Evolutionary conservation across 306 rosid genomes (phyloP), one percentile per base, ranked within the genome.

Genomic region (Myrica gale): DNA sequence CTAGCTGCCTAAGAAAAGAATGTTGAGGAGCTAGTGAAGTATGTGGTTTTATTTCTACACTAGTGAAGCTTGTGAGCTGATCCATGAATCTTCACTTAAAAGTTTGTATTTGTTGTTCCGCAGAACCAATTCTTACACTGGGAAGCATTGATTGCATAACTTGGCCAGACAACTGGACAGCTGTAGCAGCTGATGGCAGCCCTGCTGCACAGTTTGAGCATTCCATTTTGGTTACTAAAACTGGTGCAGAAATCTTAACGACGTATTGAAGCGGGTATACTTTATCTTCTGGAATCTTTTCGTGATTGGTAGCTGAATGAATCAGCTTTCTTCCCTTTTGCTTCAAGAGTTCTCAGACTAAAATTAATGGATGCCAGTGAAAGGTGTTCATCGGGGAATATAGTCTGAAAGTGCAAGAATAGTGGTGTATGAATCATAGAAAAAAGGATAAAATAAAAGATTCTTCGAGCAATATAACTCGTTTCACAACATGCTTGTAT

Each of bases 111-210:
- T 19, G 50, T 32, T 76, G 65, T 7, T 70, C 42, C 83, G 85
- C 96, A 95, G 97, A 95, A 80, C 99, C 98, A 45, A 95, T 95
- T 74, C 97, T 95, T 61, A 87, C 99, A 0, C 51, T 88, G 90
- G 97, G 99, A 84, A 89, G 93, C 84, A 84, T 43, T 4, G 87
- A 90, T 13, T 89, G 91, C 83, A 41, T 79, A 71, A 89, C 93
- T 51, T 95, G 99, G 99, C 90, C 88, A 19, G 99, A 92, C 84
- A 92, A 95, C 83, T 95, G 98, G 99, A 95, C 99, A 6, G 76
- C 92, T 3, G 45, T 92, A 47, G 76, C 97, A 12, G 86, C 92
- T 1, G 97, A 92, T 78, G 97, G 98, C 52, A 76, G 97, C 83
- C 85, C 89, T 3, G 96, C 99, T n/a, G 97, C 99, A 51, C 99